Conservation (phyloP, 257 asterid genomes). For the Przewalskia tangutica region DNA sequence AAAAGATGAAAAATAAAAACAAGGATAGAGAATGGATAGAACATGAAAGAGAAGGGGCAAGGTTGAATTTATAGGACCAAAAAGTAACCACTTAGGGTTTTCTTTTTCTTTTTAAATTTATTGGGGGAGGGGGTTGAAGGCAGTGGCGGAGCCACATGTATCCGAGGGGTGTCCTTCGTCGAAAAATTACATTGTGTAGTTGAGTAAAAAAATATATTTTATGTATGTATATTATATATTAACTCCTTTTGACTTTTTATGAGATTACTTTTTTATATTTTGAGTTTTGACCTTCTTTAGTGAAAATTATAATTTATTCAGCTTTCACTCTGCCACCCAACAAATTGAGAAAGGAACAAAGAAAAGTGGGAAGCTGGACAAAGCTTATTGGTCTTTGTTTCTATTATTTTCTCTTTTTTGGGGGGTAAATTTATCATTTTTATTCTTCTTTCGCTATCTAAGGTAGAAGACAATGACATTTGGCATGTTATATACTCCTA, state of each 20-base stretch:
- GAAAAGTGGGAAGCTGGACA: neutral
- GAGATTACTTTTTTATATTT: too few relatives aligned
- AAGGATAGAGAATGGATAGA: neutral
- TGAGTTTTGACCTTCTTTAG: too few relatives aligned
- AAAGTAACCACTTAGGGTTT: neutral
- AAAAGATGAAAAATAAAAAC: neutral
- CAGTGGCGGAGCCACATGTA: neutral
- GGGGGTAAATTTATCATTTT: neutral
- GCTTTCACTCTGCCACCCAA: neutral
- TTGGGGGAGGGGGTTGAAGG: neutral
- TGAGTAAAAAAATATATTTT: too few relatives aligned
- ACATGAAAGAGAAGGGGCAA: conserved; percentile 31
- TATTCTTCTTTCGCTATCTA: neutral
- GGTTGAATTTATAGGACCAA: conserved; percentile 47
- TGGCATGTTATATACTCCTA: neutral
- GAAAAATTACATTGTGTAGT: too few relatives aligned
- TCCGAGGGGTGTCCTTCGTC: too few relatives aligned
- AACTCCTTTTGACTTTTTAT: too few relatives aligned
- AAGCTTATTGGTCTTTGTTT: neutral
- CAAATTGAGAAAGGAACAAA: neutral
- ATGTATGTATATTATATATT: too few relatives aligned
- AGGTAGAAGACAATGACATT: neutral
- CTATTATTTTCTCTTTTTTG: neutral
- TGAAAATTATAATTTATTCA: neutral
- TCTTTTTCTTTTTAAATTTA: neutral